These are phyloP conservation scores for Colletotrichum aenigma DNA, from an alignment of 2,329 filamentous ascomycete species.

Conservation along the genomic window DNA sequence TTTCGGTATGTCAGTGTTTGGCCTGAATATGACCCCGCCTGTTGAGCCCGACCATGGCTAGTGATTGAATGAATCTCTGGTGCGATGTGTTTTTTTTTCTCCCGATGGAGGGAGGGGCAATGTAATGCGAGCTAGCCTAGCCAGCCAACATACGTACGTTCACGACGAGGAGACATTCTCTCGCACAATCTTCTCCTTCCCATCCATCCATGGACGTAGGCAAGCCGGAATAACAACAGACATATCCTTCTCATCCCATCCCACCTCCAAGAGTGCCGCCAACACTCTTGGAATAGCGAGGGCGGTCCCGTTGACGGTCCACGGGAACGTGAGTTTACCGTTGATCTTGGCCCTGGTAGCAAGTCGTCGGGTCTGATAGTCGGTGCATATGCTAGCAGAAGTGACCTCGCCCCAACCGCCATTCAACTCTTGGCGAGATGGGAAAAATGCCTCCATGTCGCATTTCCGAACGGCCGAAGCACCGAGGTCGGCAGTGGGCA, in stretches of 20 bases:
- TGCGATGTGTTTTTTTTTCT: background rate
- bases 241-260: slow-evolving; percentile 75
- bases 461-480: slow-evolving; percentile 86
- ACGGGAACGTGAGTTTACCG: slow-evolving; percentile 72
- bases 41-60: background rate
- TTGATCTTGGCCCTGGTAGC: slow-evolving; percentile 71
- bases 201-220: slow-evolving; percentile 84
- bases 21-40: background rate
- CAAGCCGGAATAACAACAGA: slow-evolving; percentile 79
- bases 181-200: slow-evolving; percentile 65
- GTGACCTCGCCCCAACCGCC: slow-evolving; percentile 93
- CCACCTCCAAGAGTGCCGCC: slow-evolving; percentile 87
- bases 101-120: background rate
- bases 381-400: slow-evolving; percentile 87
- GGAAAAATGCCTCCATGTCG: slow-evolving; percentile 95
- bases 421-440: slow-evolving; percentile 69
- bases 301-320: slow-evolving; percentile 93
- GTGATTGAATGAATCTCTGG: background rate
- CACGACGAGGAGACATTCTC: background rate
- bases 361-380: slow-evolving; percentile 88
- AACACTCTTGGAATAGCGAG: slow-evolving; percentile 89
- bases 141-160: background rate
- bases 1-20: background rate
- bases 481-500: slow-evolving; percentile 88
- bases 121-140: background rate